Conservation (phyloP, 345 rosid species). For the Eucalyptus decipiens region DNA sequence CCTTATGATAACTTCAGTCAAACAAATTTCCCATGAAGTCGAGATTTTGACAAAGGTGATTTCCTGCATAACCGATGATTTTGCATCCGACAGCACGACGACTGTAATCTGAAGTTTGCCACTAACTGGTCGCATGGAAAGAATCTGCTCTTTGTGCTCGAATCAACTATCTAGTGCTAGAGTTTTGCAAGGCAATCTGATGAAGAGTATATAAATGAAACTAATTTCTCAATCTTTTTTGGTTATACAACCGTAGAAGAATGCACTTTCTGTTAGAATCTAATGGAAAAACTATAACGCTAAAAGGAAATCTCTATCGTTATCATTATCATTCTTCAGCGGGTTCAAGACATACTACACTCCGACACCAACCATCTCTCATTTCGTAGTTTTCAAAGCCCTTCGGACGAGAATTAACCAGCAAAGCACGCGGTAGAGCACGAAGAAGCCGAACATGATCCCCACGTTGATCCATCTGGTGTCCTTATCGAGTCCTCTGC, state of each 20-base stretch:
- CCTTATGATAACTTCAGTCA: not conserved
- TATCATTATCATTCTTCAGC: not conserved
- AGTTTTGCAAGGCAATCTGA: not conserved
- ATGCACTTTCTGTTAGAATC: not conserved
- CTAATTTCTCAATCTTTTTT: not conserved
- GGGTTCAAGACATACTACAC: not conserved
- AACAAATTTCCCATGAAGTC: not conserved
- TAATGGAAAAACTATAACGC: not conserved
- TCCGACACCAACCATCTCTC: not conserved
- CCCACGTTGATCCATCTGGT: conserved; percentile 73
- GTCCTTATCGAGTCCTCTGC: conserved; percentile 67
- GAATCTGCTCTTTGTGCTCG: not conserved
- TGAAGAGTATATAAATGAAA: not conserved
- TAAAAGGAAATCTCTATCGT: not conserved
- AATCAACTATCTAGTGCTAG: not conserved
- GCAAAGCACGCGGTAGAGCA: conserved; percentile 68
- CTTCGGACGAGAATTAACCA: conserved; percentile 64
- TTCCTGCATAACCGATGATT: not conserved
- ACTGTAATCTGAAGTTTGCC: not conserved
- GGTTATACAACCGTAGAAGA: not conserved
- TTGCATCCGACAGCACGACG: not conserved
- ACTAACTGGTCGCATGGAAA: not conserved
- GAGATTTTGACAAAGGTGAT: not conserved
- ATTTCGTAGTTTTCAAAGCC: conserved; percentile 55
- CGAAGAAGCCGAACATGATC: conserved; percentile 78